Evolutionary conservation across 1,284 basidiomycete species (phyloP).

Genomic region (Wallemia ichthyophaga): DNA sequence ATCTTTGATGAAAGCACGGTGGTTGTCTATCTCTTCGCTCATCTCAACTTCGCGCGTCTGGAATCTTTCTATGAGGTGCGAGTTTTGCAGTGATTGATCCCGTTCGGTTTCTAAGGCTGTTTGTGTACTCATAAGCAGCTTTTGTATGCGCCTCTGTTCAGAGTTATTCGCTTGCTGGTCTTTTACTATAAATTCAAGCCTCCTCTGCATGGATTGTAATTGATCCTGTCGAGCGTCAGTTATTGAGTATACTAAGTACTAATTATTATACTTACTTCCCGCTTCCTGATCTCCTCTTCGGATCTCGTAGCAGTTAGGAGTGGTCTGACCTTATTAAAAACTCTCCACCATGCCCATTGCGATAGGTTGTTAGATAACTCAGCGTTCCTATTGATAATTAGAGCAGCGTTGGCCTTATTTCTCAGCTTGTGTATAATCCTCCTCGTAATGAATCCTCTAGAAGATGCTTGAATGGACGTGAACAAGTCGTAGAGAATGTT

Average conservation of each 20-base stretch:
- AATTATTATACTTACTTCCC: slow-evolving; percentile 23
- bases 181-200: slow-evolving; percentile 1
- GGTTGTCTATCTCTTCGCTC: slow-evolving; percentile 47
- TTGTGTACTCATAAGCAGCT: slow-evolving; percentile 24
- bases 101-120: slow-evolving; percentile 56
- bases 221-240: slow-evolving; percentile 3
- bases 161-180: slow-evolving; percentile 11
- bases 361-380: slow-evolving; percentile 59
- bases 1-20: slow-evolving; percentile 55
- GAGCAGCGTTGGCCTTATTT: slow-evolving; percentile 66
- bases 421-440: slow-evolving; percentile 84
- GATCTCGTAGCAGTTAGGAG: slow-evolving; percentile 68
- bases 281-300: slow-evolving; percentile 68
- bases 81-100: slow-evolving; percentile 49
- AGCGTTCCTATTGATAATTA: slow-evolving; percentile 81
- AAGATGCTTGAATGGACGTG: slow-evolving; percentile 54
- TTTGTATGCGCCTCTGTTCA: slow-evolving; percentile 10
- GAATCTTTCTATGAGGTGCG: slow-evolving; percentile 48
- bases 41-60: slow-evolving; percentile 58
- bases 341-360: slow-evolving; percentile 98
- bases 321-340: slow-evolving; percentile 81
- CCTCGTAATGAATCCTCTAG: slow-evolving; percentile 55
- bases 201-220: neutral
- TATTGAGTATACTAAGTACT: neutral
- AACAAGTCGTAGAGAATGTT: slow-evolving; percentile 63